Evolutionary conservation across 495 filamentous ascomycete species (phyloP).

Genomic region (Penicillium angulare): DNA sequence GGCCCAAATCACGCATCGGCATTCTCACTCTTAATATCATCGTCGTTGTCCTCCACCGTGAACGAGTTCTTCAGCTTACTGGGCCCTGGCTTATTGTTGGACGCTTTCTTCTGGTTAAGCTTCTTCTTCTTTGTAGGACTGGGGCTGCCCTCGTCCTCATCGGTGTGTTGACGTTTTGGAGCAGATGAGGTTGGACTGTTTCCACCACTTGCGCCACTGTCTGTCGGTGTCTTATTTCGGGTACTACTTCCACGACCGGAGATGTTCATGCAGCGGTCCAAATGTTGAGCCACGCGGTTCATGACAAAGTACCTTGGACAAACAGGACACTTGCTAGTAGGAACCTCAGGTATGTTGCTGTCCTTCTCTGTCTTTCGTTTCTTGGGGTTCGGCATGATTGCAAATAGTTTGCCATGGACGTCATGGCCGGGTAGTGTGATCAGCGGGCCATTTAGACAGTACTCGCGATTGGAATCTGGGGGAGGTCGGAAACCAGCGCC

Average conservation of each 20-base stretch:
- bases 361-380: slow-evolving; percentile 45
- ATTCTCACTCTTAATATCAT: slow-evolving; percentile 30
- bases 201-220: slow-evolving; percentile 33
- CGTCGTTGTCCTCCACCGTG: slow-evolving; percentile 29
- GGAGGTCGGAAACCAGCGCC: slow-evolving; percentile 59
- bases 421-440: slow-evolving; percentile 72
- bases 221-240: slow-evolving; percentile 46
- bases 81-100: slow-evolving; percentile 39
- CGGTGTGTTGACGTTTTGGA: slow-evolving; percentile 37
- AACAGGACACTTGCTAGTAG: slow-evolving; percentile 68
- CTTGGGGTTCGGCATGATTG: slow-evolving; percentile 56
- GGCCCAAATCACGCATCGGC: slow-evolving; percentile 12
- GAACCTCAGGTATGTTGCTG: slow-evolving; percentile 41
- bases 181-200: slow-evolving; percentile 38
- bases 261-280: slow-evolving; percentile 78
- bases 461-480: slow-evolving; percentile 58
- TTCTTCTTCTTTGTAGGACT: slow-evolving; percentile 49
- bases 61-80: slow-evolving; percentile 48
- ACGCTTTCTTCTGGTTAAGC: slow-evolving; percentile 39
- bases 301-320: slow-evolving; percentile 61
- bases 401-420: slow-evolving; percentile 78
- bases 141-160: slow-evolving; percentile 38
- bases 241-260: slow-evolving; percentile 62
- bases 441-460: slow-evolving; percentile 75
- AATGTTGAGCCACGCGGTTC: slow-evolving; percentile 66